Evolutionary conservation across 164 flowering plant genomes (phyloP).

Genomic region (Magnolia changhungtana): DNA sequence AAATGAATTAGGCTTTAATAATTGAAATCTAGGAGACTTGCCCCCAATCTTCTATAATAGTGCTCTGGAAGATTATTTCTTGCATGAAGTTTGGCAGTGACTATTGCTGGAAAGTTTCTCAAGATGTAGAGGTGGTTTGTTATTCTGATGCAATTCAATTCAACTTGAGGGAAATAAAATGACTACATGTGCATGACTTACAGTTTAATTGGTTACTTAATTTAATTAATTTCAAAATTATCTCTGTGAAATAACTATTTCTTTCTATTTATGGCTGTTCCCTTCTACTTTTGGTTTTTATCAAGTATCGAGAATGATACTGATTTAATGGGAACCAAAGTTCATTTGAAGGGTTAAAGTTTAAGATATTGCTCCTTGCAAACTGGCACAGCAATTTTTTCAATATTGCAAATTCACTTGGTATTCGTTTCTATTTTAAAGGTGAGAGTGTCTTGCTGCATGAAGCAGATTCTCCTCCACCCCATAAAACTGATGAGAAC

Average conservation of each 20-base stretch:
- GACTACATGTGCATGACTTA: too few relatives aligned
- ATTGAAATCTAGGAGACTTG: too few relatives aligned
- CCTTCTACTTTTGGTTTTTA: background rate
- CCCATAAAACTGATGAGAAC: conserved; percentile 93
- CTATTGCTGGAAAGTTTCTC: too few relatives aligned
- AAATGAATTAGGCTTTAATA: too few relatives aligned
- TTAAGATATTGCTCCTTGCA: background rate
- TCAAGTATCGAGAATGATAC: background rate
- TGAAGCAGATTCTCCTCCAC: conserved; percentile 57
- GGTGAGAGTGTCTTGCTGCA: conserved; percentile 27
- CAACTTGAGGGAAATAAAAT: background rate
- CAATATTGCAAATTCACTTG: background rate
- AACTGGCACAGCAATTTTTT: background rate
- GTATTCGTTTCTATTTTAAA: conserved; percentile 21
- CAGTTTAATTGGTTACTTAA: background rate
- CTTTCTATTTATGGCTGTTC: too few relatives aligned
- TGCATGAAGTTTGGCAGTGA: too few relatives aligned
- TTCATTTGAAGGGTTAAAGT: background rate
- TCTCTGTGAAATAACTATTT: too few relatives aligned
- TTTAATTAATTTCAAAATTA: background rate
- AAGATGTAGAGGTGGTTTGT: background rate
- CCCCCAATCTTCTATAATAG: too few relatives aligned
- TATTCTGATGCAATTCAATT: background rate
- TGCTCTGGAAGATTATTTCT: too few relatives aligned
- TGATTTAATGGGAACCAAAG: too few relatives aligned